phyloP scores from a whole-genome alignment of 2,329 filamentous ascomycete species.

The Fusarium nodosum region DNA sequence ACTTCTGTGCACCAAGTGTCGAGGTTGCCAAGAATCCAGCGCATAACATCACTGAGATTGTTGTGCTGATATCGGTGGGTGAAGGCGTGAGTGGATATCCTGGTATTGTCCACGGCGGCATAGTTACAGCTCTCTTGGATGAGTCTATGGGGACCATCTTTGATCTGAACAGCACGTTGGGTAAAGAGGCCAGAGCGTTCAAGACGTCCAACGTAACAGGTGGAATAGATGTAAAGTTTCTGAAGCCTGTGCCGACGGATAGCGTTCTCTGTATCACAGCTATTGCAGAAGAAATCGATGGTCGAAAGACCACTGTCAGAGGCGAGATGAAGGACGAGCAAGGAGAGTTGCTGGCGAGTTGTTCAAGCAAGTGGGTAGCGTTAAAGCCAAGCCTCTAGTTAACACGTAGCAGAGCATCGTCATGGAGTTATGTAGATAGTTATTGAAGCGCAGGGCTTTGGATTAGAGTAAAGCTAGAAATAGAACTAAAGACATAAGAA shows the following conservation, averaged over 20 bases:
- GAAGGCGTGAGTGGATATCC: conserved; percentile 54
- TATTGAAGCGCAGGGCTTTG: conserved; percentile 2
- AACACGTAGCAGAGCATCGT: not conserved
- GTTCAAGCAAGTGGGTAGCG: conserved; percentile 53
- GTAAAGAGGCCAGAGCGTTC: conserved; percentile 51
- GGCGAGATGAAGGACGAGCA: conserved; percentile 51
- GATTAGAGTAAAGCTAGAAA: conserved; percentile 31
- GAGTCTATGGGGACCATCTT: conserved; percentile 56
- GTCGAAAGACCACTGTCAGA: conserved; percentile 53
- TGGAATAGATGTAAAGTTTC: conserved; percentile 53
- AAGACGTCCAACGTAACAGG: conserved; percentile 53
- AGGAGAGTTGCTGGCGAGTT: conserved; percentile 51
- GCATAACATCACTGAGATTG: conserved; percentile 49
- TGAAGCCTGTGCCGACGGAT: conserved; percentile 52
- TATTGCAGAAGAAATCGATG: conserved; percentile 52
- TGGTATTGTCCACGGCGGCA: conserved; percentile 55
- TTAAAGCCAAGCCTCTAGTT: conserved; percentile 50
- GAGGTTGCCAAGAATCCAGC: conserved; percentile 43
- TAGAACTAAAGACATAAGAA: conserved; percentile 17
- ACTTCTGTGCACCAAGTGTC: conserved; percentile 51
- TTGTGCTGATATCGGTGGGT: conserved; percentile 53
- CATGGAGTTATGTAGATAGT: not conserved
- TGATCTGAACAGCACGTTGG: conserved; percentile 55
- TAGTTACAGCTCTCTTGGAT: conserved; percentile 55
- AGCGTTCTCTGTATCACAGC: conserved; percentile 52